Conservation (phyloP, 139 green algal species). For the Edaphochlamys debaryana region DNA sequence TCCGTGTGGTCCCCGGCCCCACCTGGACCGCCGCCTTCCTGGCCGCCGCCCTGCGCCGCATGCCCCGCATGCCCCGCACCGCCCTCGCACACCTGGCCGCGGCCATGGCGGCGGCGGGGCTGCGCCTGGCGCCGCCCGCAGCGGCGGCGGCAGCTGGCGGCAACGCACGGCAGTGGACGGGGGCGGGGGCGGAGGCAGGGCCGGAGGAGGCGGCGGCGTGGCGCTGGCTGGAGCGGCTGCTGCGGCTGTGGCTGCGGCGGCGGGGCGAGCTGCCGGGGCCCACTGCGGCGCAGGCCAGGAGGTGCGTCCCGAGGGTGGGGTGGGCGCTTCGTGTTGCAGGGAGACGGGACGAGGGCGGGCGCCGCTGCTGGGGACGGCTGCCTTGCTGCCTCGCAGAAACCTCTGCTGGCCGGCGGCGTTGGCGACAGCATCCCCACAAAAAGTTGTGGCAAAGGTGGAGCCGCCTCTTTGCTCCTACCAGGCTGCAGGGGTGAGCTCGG, state of each 20-base stretch:
- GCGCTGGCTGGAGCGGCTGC: slow-evolving; percentile 5
- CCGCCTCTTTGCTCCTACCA: too few relatives aligned
- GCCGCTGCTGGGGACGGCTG: too few relatives aligned
- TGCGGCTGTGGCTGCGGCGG: slow-evolving; percentile 12
- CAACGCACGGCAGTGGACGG: neutral
- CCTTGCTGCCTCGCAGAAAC: too few relatives aligned
- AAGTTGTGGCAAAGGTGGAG: too few relatives aligned
- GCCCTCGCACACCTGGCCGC: neutral
- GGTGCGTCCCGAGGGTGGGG: too few relatives aligned
- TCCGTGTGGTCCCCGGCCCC: neutral
- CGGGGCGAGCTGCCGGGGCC: too few relatives aligned
- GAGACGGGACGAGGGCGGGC: too few relatives aligned
- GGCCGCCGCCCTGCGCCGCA: neutral
- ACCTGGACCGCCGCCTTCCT: slow-evolving; percentile 15
- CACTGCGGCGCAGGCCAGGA: too few relatives aligned
- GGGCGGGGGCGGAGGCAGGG: neutral
- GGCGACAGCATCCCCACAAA: too few relatives aligned
- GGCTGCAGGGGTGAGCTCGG: too few relatives aligned
- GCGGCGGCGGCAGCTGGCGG: neutral
- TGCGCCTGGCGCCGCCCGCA: neutral
- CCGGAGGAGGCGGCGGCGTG: neutral
- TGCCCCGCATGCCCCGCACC: neutral
- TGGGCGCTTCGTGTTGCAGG: too few relatives aligned
- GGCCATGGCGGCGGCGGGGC: slow-evolving; percentile 9
- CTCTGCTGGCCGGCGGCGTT: too few relatives aligned